A percentile compares a stretch with the other conserved stretches of the same genome.
phyloP scores from a whole-genome alignment of 108 stramenopile species.

The Skeletonema marinoi region DNA sequence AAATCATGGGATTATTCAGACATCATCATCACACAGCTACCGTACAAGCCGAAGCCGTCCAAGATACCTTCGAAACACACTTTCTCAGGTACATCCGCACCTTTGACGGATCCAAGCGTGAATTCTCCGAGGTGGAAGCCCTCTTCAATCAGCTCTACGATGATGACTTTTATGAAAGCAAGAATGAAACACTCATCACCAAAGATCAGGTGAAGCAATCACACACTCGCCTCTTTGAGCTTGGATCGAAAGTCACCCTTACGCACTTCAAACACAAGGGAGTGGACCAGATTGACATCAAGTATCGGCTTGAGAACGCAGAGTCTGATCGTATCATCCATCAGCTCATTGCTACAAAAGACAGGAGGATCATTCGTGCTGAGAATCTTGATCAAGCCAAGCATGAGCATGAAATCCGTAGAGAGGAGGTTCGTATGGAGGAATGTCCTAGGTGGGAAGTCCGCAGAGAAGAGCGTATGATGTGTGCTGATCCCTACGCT shows the following conservation, averaged over 20 bases:
- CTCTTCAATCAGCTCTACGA: slow-evolving; percentile 3
- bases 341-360: background rate
- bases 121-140: background rate
- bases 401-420: background rate
- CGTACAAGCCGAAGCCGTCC: background rate
- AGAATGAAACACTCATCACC: background rate
- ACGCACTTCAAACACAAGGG: background rate
- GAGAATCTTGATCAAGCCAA: background rate
- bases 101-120: background rate
- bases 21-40: background rate
- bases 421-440: background rate
- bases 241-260: slow-evolving; percentile 3
- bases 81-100: background rate
- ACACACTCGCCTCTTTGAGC: background rate
- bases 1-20: background rate
- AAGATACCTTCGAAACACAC: background rate
- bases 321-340: background rate
- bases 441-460: background rate
- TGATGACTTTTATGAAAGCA: background rate
- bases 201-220: slow-evolving; percentile 3
- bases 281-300: background rate
- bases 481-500: background rate
- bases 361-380: background rate
- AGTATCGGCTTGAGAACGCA: background rate
- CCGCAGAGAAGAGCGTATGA: background rate